Evolutionary conservation across 352 stramenopile genomes (phyloP).

Genomic region (Lagenidium giganteum): DNA sequence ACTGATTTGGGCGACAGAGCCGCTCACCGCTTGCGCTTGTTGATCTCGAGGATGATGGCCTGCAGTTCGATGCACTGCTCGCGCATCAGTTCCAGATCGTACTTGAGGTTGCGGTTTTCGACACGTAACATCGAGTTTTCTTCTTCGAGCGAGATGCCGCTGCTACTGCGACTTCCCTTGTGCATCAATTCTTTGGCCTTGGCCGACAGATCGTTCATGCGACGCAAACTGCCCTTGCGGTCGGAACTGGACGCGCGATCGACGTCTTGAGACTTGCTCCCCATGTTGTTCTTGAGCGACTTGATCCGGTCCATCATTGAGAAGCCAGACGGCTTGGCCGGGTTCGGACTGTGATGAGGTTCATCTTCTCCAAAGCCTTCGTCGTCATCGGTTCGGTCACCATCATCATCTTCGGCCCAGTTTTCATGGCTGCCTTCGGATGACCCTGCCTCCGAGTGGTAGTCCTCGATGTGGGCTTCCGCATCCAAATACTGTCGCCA

Average conservation of each 20-base stretch:
- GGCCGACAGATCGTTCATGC: conserved; percentile 66
- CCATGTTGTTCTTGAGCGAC: conserved; percentile 43
- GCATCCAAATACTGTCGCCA: conserved; percentile 51
- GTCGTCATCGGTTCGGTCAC: conserved; percentile 37
- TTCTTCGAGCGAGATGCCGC: conserved; percentile 69
- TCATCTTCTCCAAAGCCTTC: conserved; percentile 48
- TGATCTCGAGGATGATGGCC: conserved; percentile 87
- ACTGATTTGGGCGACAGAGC: neutral
- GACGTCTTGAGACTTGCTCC: conserved; percentile 12
- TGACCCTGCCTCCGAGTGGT: conserved; percentile 37
- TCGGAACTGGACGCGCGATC: conserved; percentile 14
- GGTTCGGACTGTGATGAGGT: conserved; percentile 7
- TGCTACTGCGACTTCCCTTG: conserved; percentile 57
- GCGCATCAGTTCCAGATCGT: conserved; percentile 85
- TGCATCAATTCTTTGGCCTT: conserved; percentile 68
- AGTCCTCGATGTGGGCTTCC: conserved; percentile 22
- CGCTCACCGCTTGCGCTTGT: conserved; percentile 49
- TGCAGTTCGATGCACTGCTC: conserved; percentile 86
- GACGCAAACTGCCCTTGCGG: conserved; percentile 52
- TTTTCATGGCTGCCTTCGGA: conserved; percentile 26
- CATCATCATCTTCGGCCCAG: conserved; percentile 41
- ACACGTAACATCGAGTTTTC: conserved; percentile 86
- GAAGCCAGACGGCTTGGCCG: conserved; percentile 11
- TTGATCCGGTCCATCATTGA: conserved; percentile 65
- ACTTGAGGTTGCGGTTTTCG: conserved; percentile 85